phyloP scores from a whole-genome alignment of 192 early-diverging fungal genomes.

The Coemansia sp. region DNA sequence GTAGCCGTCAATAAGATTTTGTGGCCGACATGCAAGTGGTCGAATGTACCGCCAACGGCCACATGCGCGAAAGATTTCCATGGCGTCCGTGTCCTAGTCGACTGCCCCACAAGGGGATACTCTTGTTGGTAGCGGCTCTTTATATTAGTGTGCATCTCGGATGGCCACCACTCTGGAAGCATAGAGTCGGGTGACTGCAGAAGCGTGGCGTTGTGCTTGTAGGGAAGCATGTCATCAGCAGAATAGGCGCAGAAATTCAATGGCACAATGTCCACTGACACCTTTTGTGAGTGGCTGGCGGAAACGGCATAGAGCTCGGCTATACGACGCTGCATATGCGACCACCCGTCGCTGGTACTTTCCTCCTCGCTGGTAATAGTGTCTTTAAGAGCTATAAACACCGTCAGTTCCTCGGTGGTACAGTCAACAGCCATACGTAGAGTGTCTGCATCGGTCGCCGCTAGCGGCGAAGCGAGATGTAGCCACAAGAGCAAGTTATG shows the following conservation, averaged over 20 bases:
- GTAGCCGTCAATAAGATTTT: conserved; percentile 89
- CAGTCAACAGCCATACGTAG: conserved; percentile 26
- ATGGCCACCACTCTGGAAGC: conserved; percentile 51
- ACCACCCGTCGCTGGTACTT: conserved; percentile 26
- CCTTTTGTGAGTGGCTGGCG: conserved; percentile 16
- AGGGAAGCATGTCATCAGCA: conserved; percentile 41
- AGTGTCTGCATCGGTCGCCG: conserved; percentile 18
- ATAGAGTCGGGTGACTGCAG: conserved; percentile 11
- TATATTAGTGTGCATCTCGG: conserved; percentile 18
- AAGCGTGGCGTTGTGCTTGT: conserved; percentile 17
- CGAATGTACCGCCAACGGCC: conserved; percentile 92
- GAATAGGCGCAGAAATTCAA: conserved; percentile 51
- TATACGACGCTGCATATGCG: conserved; percentile 49
- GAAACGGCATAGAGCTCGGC: conserved; percentile 45
- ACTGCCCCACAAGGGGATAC: neutral
- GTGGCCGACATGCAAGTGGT: conserved; percentile 94
- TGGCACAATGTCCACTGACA: conserved; percentile 32
- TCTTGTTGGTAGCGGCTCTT: neutral
- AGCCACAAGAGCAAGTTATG: conserved; percentile 35
- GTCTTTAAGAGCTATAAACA: conserved; percentile 30
- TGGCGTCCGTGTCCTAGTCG: conserved; percentile 19
- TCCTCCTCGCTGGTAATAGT: neutral
- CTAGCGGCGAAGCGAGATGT: conserved; percentile 18
- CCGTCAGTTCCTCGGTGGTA: conserved; percentile 35
- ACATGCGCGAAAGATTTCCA: conserved; percentile 47